These are phyloP conservation scores for Bullera alba DNA, from an alignment of 768 basidiomycete genomes.

Conservation along the genomic window DNA sequence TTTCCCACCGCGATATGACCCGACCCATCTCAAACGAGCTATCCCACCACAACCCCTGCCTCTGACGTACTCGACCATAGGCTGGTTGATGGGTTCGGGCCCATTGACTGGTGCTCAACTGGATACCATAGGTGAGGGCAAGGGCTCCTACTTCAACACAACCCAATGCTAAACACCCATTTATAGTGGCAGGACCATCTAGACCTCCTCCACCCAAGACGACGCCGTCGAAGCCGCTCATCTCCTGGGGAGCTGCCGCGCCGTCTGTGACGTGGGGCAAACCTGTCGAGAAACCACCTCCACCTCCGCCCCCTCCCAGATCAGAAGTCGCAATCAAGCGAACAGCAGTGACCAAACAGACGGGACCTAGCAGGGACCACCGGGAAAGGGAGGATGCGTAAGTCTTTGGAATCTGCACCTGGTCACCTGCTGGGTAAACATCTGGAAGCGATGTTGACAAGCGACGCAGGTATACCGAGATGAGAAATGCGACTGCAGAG, in stretches of 20 bases:
- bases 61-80: conserved; percentile 24
- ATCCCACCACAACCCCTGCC: conserved; percentile 43
- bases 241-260: no score
- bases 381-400: conserved; percentile 40
- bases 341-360: conserved; percentile 28
- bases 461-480: conserved; percentile 34
- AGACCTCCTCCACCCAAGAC: conserved; percentile 35
- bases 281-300: conserved; percentile 19
- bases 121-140: conserved; percentile 36
- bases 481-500: conserved; percentile 34
- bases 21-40: conserved; percentile 25
- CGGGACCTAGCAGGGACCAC: conserved; percentile 14
- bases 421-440: no score
- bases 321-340: conserved; percentile 20
- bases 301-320: conserved; percentile 8
- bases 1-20: conserved; percentile 38
- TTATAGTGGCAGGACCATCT: conserved; percentile 44
- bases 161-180: background rate
- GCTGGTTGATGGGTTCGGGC: conserved; percentile 47
- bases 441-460: background rate
- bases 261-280: no score
- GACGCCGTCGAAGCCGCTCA: conserved; percentile 31
- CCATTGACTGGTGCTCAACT: conserved; percentile 45
- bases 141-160: background rate
- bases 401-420: conserved; percentile 8